Conservation (phyloP, 1,139 yeast genomes). For the Debaryomyces coudertii region DNA sequence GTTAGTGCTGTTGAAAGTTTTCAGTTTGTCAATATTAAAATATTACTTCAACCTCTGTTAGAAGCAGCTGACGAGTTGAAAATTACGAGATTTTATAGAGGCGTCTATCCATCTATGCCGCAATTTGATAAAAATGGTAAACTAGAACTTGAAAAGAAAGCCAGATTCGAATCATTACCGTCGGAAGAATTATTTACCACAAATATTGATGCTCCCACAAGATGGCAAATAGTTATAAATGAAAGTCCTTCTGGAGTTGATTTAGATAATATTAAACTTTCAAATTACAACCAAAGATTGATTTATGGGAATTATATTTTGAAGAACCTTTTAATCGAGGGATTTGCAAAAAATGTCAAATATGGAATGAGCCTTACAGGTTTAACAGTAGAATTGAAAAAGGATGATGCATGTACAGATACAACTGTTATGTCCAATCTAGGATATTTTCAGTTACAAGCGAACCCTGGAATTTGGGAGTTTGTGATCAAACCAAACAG, state of each 20-base stretch:
- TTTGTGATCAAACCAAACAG: conserved; percentile 47
- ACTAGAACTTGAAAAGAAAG: conserved; percentile 17
- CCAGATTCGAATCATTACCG: conserved; percentile 41
- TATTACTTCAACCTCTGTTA: conserved; percentile 62
- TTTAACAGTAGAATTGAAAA: conserved; percentile 45
- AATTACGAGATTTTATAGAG: conserved; percentile 62
- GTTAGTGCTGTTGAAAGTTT: conserved; percentile 47
- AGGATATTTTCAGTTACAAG: conserved; percentile 77
- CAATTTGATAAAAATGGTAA: conserved; percentile 45
- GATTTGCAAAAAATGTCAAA: conserved; percentile 57
- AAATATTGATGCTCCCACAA: conserved; percentile 63
- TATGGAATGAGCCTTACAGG: conserved; percentile 52
- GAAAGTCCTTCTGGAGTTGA: conserved; percentile 49
- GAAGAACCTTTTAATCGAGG: conserved; percentile 64
- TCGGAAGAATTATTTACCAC: conserved; percentile 53
- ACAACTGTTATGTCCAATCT: conserved; percentile 71
- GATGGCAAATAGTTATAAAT: conserved; percentile 64
- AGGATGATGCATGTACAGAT: conserved; percentile 31
- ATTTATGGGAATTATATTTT: conserved; percentile 32
- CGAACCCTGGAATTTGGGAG: conserved; percentile 69
- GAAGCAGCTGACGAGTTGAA: conserved; percentile 34
- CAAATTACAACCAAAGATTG: conserved; percentile 24
- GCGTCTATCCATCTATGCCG: conserved; percentile 44
- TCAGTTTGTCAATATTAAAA: conserved; percentile 51
- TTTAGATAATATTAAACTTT: conserved; percentile 59